Evolutionary conservation across 441 rosid species (phyloP).

Genomic region (Erodium trifolium): DNA sequence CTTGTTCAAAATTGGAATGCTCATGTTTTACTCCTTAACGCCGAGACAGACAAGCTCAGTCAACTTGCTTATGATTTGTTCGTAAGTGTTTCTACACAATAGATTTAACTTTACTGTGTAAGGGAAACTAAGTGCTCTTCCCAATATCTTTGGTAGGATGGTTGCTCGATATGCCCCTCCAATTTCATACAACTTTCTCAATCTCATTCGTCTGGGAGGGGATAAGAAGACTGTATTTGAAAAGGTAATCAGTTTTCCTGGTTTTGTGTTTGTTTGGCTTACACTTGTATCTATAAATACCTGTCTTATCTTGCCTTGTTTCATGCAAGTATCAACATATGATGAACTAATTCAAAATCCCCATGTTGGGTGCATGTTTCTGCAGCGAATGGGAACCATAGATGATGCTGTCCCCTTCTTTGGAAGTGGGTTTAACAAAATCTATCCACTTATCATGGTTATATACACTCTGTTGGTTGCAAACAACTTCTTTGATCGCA

Average conservation of each 20-base stretch:
- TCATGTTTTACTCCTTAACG: conserved; percentile 95
- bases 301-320: background rate
- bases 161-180: conserved; percentile 98
- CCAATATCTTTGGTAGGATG: conserved; percentile 51
- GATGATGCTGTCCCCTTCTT: conserved; percentile 77
- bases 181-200: conserved; percentile 89
- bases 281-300: background rate
- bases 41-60: conserved; percentile 97
- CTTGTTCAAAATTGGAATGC: conserved; percentile 86
- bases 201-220: conserved; percentile 64
- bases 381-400: conserved; percentile 94
- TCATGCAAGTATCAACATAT: background rate
- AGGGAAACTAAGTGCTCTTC: conserved; percentile 16
- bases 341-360: conserved; percentile 7
- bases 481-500: conserved; percentile 85
- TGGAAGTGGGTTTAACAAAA: conserved; percentile 76
- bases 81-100: conserved; percentile 46
- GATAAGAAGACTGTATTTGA: conserved; percentile 62
- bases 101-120: conserved; percentile 2
- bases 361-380: conserved; percentile 12
- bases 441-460: conserved; percentile 98
- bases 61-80: conserved; percentile 96
- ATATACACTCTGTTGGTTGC: conserved; percentile 83
- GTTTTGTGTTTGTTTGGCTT: conserved; percentile 5
- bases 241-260: conserved; percentile 39